Base-by-base conservation (phyloP, 75 land plant species). In the Selaginella tamariscina region DNA sequence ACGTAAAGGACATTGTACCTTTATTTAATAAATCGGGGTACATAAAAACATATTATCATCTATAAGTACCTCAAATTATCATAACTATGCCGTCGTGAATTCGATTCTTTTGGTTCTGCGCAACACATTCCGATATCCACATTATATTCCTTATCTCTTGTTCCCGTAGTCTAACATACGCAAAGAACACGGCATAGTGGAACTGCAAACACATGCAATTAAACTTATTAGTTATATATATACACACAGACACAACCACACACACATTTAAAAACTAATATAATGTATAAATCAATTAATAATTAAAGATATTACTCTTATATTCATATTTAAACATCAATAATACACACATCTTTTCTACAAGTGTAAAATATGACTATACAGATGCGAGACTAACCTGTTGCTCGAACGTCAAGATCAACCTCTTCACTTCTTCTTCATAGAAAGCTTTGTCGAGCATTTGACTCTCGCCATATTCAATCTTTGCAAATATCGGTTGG, bases 361-460 rank as follows among this genome's bases (percentile, higher is more conserved):
- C 66, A 62, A 33, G 24, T 54, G 0, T 39, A 54, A 44, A 0
- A 71, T 49, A 20, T 20, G 20, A 49, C 18, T 49, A 49, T 49
- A 49, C 54, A 20, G n/a, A n/a, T n/a, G n/a, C n/a, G n/a, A n/a
- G n/a, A n/a, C n/a, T 20, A 49, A 87, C 98, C 91, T 94, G 98
- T 66, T 94, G 98, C 67, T 94, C 96, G 74, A 89, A 94, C 21
- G 96, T 71, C 27, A 89, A 80, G 70, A 87, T 85, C 28, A 94
- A 87, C 78, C 96, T 90, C 75, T 89, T 94, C 64, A 94, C 98
- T 73, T 94, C 98, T 64, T 94, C 98, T 68, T 94, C 98, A 65
- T 94, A 94, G 33, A 94, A 94, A 29, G 91, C 88, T 68, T 94
- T 94, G 77, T 94, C 98, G 66, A 94, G 86, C 91, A 94, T 82